Conservation (phyloP, 2,329 filamentous ascomycete species). For the Capronia epimyces region DNA sequence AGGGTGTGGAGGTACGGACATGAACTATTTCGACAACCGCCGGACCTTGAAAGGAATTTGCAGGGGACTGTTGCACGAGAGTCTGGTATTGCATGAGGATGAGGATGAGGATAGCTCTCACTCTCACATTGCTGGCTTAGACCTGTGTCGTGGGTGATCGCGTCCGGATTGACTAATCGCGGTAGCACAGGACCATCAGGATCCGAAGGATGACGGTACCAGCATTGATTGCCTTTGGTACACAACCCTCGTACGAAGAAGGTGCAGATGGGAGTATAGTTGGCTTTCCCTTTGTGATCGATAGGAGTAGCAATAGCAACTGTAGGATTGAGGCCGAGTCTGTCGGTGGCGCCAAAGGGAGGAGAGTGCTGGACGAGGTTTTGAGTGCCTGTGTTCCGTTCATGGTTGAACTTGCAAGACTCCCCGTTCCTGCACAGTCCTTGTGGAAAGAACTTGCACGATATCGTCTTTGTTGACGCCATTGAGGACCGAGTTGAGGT, state of each 20-base stretch:
- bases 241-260: constrained; percentile 23
- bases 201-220: constrained; percentile 20
- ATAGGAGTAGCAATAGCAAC: background rate
- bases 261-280: constrained; percentile 12
- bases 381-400: background rate
- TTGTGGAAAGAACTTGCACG: constrained; percentile 6
- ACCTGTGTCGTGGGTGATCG: background rate
- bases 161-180: constrained; percentile 6
- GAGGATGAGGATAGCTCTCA: background rate
- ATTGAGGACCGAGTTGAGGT: background rate
- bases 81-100: constrained; percentile 1
- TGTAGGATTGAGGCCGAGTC: background rate
- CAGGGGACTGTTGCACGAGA: constrained; percentile 4
- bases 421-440: constrained; percentile 10
- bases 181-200: constrained; percentile 4
- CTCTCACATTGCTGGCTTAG: background rate
- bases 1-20: constrained; percentile 5
- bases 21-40: constrained; percentile 6
- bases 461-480: background rate
- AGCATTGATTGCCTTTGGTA: constrained; percentile 20
- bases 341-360: background rate
- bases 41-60: constrained; percentile 2
- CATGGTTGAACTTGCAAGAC: constrained; percentile 7
- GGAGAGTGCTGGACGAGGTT: background rate
- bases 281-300: background rate